Base-by-base conservation (phyloP, 108 stramenopile genomes). In the Skeletonema tropicum region DNA sequence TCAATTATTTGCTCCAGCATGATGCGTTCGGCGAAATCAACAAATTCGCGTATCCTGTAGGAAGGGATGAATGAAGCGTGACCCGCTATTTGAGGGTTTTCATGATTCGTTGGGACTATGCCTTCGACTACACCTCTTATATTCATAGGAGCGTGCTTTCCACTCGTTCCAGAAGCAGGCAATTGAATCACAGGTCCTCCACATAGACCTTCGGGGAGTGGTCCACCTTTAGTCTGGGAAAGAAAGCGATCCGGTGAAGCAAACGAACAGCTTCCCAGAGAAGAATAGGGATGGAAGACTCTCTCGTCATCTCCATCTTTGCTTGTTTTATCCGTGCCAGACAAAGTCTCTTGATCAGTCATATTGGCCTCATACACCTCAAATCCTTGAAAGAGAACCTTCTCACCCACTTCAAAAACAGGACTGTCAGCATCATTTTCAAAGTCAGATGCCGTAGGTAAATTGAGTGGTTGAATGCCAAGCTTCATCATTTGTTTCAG, bases 111-210 rank as follows among this genome's bases (percentile, higher is more conserved):
- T 46, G 90, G 88, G 19, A 94, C 90, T 39, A 94, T 90, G 35
- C 93, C 93, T 79, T 94, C 93, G 7, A 94, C 88, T 33, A 89
- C 86, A n/a, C 93, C 93, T 46, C 87, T 83, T 29, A 92, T 75
- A 15, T 59, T 77, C 13, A 73, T 57, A 4, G 71, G 71, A 32
- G 21, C n/a, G 29, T 41, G 36, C 19, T 45, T 70, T 29, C 14
- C 63, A 2, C 46, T 63, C 8, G 38, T 63, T n/a, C 14, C 31
- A 21, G 41, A 26, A 48, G 30, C 13, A 13, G 72, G 60, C 0
- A 79, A 57, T 49, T 93, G 87, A 45, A 93, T 66, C 0, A 80
- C 90, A 19, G 93, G 93, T 23, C 89, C 93, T 25, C 93, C 93
- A 41, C 93, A 94, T 45, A 94, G 60, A 41, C 93, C 93, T 86